Evolutionary conservation across 1,139 yeast genomes (phyloP).

Genomic region (Candida gigantensis): DNA sequence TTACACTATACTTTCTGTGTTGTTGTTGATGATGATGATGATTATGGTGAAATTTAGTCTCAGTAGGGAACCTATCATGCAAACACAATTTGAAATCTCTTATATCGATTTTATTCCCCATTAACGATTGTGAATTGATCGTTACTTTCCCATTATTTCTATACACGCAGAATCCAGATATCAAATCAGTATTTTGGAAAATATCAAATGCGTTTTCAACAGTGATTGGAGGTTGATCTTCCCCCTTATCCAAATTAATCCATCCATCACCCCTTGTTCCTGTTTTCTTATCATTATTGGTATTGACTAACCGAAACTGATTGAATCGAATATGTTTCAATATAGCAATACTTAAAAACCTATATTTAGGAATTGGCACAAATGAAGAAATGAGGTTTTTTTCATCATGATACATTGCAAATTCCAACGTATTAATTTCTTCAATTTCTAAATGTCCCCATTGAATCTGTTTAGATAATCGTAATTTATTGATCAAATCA

Average conservation of each 20-base stretch:
- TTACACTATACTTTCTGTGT: background rate
- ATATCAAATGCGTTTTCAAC: conserved; percentile 5
- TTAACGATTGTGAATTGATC: conserved; percentile 7
- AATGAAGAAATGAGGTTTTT: conserved; percentile 8
- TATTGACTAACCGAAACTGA: conserved; percentile 9
- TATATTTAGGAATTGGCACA: conserved; percentile 2
- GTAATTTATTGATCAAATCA: conserved; percentile 1
- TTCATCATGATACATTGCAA: conserved; percentile 10
- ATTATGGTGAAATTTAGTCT: conserved; percentile 1
- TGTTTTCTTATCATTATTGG: background rate
- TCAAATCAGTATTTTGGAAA: conserved; percentile 9
- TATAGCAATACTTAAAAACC: conserved; percentile 6
- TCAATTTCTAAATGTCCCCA: conserved; percentile 8
- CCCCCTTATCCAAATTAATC: conserved; percentile 10
- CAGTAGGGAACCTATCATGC: conserved; percentile 10
- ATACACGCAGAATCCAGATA: conserved; percentile 11
- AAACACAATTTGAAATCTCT: conserved; percentile 3
- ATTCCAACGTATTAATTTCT: conserved; percentile 6
- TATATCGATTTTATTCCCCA: conserved; percentile 6
- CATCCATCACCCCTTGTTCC: conserved; percentile 1
- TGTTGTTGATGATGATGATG: background rate
- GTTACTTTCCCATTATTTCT: conserved; percentile 8
- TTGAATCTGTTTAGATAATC: background rate
- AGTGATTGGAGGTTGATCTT: conserved; percentile 4
- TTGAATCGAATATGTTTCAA: conserved; percentile 10